Conservation (phyloP, 2,329 filamentous ascomycete species). For the Cordyceps fumosorosea region DNA sequence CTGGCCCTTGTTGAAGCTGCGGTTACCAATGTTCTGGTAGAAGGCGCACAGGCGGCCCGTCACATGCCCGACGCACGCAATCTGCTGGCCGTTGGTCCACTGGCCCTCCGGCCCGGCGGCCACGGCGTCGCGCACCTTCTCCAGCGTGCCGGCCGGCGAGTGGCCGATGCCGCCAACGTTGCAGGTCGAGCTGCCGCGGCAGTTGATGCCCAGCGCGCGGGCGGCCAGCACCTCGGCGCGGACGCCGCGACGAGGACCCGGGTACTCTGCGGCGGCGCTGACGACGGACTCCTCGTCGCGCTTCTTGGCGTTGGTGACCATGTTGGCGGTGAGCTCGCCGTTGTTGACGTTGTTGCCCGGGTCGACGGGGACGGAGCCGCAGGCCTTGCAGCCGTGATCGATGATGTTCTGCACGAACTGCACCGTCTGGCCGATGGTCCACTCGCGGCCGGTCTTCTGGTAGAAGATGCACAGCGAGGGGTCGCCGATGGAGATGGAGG, state of each 20-base stretch:
- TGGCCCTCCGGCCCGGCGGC: slow-evolving; percentile 8
- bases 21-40: slow-evolving; percentile 14
- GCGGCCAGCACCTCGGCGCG: neutral
- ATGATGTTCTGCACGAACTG: slow-evolving; percentile 7
- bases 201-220: slow-evolving; percentile 13
- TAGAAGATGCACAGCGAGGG: slow-evolving; percentile 15
- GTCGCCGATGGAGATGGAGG: slow-evolving; percentile 10
- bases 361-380: slow-evolving; percentile 11
- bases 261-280: neutral
- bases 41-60: slow-evolving; percentile 14
- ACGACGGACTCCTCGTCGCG: neutral
- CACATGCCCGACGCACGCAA: slow-evolving; percentile 12
- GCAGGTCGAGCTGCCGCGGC: slow-evolving; percentile 13
- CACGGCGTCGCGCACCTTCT: slow-evolving; percentile 12
- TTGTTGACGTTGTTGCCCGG: slow-evolving; percentile 15
- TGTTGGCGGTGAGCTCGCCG: slow-evolving; percentile 15
- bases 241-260: neutral
- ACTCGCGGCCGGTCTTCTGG: slow-evolving; percentile 14
- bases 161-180: slow-evolving; percentile 10
- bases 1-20: slow-evolving; percentile 13
- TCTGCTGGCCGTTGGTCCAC: slow-evolving; percentile 10
- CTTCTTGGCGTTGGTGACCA: slow-evolving; percentile 13
- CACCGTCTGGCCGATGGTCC: slow-evolving; percentile 15
- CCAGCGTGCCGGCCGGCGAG: slow-evolving; percentile 9
- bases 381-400: slow-evolving; percentile 10